phyloP scores from a whole-genome alignment of 1,284 basidiomycete species.

The Tranzscheliella williamsii region DNA sequence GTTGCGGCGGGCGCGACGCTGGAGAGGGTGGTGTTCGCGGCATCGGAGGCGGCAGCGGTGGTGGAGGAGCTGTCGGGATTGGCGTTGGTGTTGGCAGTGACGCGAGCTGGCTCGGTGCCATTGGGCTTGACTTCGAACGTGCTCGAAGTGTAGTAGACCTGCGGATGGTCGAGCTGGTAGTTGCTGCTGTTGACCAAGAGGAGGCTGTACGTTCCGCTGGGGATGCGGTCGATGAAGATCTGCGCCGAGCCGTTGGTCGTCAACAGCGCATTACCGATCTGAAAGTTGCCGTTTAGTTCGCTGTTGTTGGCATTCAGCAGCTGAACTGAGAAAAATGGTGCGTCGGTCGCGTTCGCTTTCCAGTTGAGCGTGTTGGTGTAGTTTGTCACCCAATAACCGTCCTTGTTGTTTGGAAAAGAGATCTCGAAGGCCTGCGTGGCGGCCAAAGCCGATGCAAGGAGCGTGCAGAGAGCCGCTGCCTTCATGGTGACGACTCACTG shows the following conservation, averaged over 20 bases:
- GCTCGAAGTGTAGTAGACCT: slow-evolving; percentile 39
- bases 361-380: slow-evolving; percentile 43
- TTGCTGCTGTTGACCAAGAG: slow-evolving; percentile 48
- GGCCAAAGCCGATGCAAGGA: slow-evolving; percentile 18
- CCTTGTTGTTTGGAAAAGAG: slow-evolving; percentile 40
- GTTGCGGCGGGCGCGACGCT: slow-evolving; percentile 8
- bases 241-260: slow-evolving; percentile 33
- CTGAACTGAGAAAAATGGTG: slow-evolving; percentile 36
- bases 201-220: slow-evolving; percentile 33
- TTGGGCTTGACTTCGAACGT: slow-evolving; percentile 39
- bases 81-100: slow-evolving; percentile 40
- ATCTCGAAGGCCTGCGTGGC: slow-evolving; percentile 37
- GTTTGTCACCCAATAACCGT: slow-evolving; percentile 46
- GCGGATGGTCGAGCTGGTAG: slow-evolving; percentile 36
- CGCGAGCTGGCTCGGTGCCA: slow-evolving; percentile 31
- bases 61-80: slow-evolving; percentile 27
- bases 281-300: slow-evolving; percentile 46
- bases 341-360: slow-evolving; percentile 47
- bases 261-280: slow-evolving; percentile 39
- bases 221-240: slow-evolving; percentile 42
- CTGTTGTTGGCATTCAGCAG: slow-evolving; percentile 38
- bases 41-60: slow-evolving; percentile 12
- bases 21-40: slow-evolving; percentile 23
- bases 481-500: slow-evolving; percentile 20
- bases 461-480: slow-evolving; percentile 9